A percentile compares a stretch with the other conserved stretches of the same genome.
Conservation (phyloP, 768 basidiomycete genomes). For the Exidia glandulosa region DNA sequence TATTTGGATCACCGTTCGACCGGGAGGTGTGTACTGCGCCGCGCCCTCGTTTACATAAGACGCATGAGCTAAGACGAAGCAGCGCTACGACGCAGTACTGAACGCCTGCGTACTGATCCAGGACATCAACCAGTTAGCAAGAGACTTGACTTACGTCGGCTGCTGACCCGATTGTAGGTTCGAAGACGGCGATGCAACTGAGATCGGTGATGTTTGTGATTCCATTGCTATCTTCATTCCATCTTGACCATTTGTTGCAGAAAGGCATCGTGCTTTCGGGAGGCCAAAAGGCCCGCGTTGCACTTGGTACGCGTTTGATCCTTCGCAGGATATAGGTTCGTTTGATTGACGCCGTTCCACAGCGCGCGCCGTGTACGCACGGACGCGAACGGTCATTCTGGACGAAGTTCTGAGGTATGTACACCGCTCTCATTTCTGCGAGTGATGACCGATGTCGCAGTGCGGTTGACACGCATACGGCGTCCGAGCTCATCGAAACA, state of each 20-base stretch:
- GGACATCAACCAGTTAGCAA: conserved; percentile 38
- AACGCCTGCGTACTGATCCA: conserved; percentile 64
- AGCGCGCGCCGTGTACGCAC: conserved; percentile 12
- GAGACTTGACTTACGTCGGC: too few relatives aligned
- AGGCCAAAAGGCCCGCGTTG: conserved; percentile 11
- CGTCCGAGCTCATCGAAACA: conserved; percentile 21
- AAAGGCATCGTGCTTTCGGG: conserved; percentile 16
- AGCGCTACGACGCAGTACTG: conserved; percentile 53
- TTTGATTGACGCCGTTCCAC: not conserved
- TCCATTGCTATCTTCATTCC: not conserved
- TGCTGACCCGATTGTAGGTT: too few relatives aligned
- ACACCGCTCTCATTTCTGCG: conserved; percentile 5
- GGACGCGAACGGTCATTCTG: conserved; percentile 8
- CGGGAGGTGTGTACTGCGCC: conserved; percentile 21
- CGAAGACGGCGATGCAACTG: not conserved
- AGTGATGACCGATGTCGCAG: too few relatives aligned
- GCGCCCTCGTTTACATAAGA: not conserved
- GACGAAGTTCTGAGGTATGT: conserved; percentile 14
- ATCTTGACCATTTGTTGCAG: conserved; percentile 16
- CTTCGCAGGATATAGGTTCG: not conserved
- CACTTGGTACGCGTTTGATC: not conserved
- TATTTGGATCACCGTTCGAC: conserved; percentile 45
- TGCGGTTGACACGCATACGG: conserved; percentile 26
- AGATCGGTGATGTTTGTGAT: not conserved
- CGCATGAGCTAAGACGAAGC: not conserved